Conservation (phyloP, 768 basidiomycete species). For the Terana coerulea region DNA sequence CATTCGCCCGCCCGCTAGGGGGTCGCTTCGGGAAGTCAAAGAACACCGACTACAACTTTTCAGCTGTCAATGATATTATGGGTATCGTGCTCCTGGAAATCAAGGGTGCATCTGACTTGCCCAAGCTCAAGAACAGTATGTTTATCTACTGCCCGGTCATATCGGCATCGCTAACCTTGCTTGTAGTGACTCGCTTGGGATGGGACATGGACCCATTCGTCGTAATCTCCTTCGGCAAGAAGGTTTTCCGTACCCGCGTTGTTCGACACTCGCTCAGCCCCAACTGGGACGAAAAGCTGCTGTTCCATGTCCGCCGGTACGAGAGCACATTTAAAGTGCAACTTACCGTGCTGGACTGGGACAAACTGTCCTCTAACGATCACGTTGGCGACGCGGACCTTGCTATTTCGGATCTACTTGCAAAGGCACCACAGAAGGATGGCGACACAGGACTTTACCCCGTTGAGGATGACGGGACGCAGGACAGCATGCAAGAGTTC, state of each 20-base stretch:
- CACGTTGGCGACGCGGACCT: constrained; percentile 78
- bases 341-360: constrained; percentile 92
- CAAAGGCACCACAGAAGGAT: constrained; percentile 45
- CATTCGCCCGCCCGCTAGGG: constrained; percentile 28
- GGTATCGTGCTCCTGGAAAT: constrained; percentile 97
- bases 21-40: constrained; percentile 39
- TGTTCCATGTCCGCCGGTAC: constrained; percentile 91
- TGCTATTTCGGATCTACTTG: constrained; percentile 62
- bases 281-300: constrained; percentile 89
- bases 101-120: constrained; percentile 76
- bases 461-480: constrained; percentile 48
- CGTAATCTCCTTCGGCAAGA: constrained; percentile 94
- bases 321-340: constrained; percentile 77
- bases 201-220: constrained; percentile 99
- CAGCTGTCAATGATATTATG: constrained; percentile 73
- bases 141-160: constrained; percentile 16
- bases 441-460: constrained; percentile 50
- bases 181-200: constrained; percentile 73
- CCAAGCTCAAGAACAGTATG: constrained; percentile 82
- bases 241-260: constrained; percentile 90
- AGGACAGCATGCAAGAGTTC: constrained; percentile 66
- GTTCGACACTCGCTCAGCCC: constrained; percentile 85
- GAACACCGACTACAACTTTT: constrained; percentile 53
- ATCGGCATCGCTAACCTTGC: neutral
- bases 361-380: constrained; percentile 88